Evolutionary conservation across 257 asterid species (phyloP).

Genomic region (Ocimum tenuiflorum): DNA sequence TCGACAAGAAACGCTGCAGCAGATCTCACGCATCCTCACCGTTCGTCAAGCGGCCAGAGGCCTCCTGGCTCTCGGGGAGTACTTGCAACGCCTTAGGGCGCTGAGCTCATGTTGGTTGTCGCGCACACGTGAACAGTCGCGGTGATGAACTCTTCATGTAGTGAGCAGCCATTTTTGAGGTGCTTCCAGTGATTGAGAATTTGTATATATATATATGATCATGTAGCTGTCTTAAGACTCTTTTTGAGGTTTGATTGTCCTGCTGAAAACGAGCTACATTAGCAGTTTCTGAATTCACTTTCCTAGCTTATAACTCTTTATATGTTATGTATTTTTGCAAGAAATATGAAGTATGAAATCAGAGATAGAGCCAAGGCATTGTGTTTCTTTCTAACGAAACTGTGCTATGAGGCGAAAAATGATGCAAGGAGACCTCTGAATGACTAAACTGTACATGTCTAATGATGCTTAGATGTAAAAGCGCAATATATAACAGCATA

Average conservation of each 20-base stretch:
- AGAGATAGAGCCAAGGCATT: neutral
- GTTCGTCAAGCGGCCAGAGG: slow-evolving; percentile 40
- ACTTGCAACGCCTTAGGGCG: slow-evolving; percentile 40
- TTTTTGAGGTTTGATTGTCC: neutral
- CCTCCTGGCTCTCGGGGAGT: slow-evolving; percentile 48
- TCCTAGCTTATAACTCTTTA: neutral
- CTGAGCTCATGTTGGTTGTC: slow-evolving; percentile 42
- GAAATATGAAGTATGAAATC: neutral
- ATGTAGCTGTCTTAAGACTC: slow-evolving; percentile 1
- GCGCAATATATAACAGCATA: neutral
- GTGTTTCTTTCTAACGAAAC: neutral
- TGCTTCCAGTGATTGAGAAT: slow-evolving; percentile 29
- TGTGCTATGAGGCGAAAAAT: neutral
- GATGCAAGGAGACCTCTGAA: neutral
- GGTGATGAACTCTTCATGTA: neutral
- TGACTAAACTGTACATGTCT: neutral
- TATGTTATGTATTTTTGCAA: neutral
- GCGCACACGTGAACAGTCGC: slow-evolving; percentile 21
- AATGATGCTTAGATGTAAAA: neutral
- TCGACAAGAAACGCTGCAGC: slow-evolving; percentile 43
- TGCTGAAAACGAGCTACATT: neutral
- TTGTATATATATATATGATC: slow-evolving; percentile 30
- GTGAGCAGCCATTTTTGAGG: slow-evolving; percentile 18
- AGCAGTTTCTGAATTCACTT: neutral
- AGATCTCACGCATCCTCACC: slow-evolving; percentile 35